Evolutionary conservation across 495 filamentous ascomycete genomes (phyloP).

Genomic region (Hypoxylon cercidicola): DNA sequence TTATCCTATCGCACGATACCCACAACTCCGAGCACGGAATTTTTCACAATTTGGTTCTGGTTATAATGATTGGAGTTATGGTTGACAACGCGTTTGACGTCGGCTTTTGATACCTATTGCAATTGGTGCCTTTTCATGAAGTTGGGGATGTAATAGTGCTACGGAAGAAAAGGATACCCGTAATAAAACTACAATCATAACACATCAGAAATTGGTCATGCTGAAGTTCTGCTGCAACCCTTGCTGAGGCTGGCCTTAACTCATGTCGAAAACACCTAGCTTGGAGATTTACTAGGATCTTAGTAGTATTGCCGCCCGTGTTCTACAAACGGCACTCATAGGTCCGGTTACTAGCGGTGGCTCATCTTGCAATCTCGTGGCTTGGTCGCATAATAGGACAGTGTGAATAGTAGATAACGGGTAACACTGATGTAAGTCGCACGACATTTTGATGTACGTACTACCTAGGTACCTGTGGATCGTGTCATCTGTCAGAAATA

Average conservation of each 20-base stretch:
- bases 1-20: neutral
- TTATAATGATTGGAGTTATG: slow-evolving; percentile 1
- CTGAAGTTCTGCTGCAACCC: too few relatives aligned
- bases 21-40: neutral
- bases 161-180: slow-evolving; percentile 15
- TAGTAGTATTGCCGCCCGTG: too few relatives aligned
- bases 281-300: too few relatives aligned
- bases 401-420: neutral
- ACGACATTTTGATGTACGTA: slow-evolving; percentile 4
- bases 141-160: neutral
- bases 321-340: too few relatives aligned
- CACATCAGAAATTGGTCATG: too few relatives aligned
- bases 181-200: slow-evolving; percentile 6
- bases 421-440: slow-evolving; percentile 24
- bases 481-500: neutral
- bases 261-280: too few relatives aligned
- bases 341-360: too few relatives aligned
- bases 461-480: too few relatives aligned
- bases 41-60: neutral
- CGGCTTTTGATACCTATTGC: slow-evolving; percentile 4
- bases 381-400: neutral
- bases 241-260: too few relatives aligned
- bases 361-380: too few relatives aligned
- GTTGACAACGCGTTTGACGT: neutral
- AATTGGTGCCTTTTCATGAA: neutral